Evolutionary conservation across 768 basidiomycete genomes (phyloP), one percentile per base, ranked within the genome.

Genomic region (Leccinum arenicola): DNA sequence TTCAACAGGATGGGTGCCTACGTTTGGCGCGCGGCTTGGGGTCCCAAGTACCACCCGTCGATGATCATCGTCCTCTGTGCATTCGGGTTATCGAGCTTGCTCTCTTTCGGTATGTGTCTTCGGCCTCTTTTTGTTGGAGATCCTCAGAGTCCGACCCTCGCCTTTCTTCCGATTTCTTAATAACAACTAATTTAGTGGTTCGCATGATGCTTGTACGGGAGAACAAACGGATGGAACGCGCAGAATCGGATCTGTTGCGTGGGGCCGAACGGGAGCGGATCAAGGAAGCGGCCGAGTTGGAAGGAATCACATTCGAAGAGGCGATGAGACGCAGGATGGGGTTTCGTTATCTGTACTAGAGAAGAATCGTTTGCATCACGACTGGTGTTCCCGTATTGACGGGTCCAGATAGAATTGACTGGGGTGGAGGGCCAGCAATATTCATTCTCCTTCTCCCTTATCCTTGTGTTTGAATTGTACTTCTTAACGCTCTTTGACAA

Each of bases 11-110:
- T 84, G 64, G 82, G 83, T 3, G 84, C 84, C 0, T 87, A 81
- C 64, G 77, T 80, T 0, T 88, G 86, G 86, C 82, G 82, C 62
- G 65, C 81, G 3, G 65, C 67, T 17, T 88, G 86, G 85, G 76
- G 84, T 8, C 86, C 86, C 1, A 64, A 77, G 59, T 88, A 87
- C 64, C 84, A 84, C 50, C 84, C 75, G 36, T 84, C 84, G 1
- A 84, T 87, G 83, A 74, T 76, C 43, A 84, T 88, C 51, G 74
- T 73, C 10, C 61, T 79, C 23, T 70, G 67, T 12, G 63, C 72
- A 14, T 64, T 81, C 14, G 65, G 61, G 3, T 56, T 78, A 19
- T 63, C 71, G 31, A 66, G 70, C 3, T 48, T 67, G 1, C 69
- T 80, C 17, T 66, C 74, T n/a, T 50, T 77, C 7, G 60, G 79